These are phyloP conservation scores for Leishmania martiniquensis DNA, from an alignment of 208 protist species.

Conservation along the genomic window DNA sequence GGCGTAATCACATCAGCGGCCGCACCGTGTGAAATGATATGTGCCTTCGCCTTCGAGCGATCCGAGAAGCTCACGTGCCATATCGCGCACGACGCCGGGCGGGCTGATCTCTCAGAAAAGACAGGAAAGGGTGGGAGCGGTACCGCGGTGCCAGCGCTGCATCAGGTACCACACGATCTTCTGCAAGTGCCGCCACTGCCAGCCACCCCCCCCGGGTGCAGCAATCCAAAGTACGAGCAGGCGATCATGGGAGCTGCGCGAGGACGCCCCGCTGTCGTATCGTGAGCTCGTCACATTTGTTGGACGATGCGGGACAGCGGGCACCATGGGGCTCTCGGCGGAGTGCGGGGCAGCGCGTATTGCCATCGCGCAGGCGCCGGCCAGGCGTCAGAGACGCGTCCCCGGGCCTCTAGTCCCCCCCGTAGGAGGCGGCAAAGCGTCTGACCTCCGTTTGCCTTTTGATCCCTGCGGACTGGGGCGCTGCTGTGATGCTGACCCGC, in stretches of 20 bases:
- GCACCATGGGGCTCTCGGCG: neutral
- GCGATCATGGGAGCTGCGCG: neutral
- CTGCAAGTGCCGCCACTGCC: neutral
- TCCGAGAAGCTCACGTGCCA: neutral
- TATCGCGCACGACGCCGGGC: neutral
- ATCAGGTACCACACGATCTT: neutral
- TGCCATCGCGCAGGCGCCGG: too few relatives aligned
- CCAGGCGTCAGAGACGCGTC: neutral
- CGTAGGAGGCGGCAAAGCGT: neutral
- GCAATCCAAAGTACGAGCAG: neutral
- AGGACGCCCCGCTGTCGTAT: neutral
- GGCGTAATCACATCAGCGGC: neutral
- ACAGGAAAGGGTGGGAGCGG: neutral
- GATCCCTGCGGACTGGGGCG: too few relatives aligned
- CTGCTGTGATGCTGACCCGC: too few relatives aligned
- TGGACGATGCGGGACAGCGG: neutral
- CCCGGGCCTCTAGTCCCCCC: neutral
- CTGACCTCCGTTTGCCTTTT: too few relatives aligned
- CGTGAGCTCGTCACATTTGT: neutral
- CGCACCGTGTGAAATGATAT: neutral
- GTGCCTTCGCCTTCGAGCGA: neutral
- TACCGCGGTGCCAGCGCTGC: neutral
- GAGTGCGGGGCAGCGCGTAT: neutral
- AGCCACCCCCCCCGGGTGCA: neutral
- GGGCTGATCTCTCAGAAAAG: neutral